Base-by-base conservation (phyloP, 345 rosid genomes). In the Tarenaya hassleriana region DNA sequence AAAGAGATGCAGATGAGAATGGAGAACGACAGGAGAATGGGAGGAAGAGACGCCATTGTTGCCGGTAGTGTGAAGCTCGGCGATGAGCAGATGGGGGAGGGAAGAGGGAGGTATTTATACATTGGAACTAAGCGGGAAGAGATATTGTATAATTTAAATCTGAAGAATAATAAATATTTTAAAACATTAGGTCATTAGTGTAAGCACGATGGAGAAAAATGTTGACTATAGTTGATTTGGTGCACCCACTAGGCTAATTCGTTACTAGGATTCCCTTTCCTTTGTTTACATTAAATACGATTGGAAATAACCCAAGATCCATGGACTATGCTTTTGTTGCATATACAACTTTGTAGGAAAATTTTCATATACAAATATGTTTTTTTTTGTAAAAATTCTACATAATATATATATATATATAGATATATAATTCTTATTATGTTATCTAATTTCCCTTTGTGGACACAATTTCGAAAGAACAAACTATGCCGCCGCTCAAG, bases 201-300 rank as follows among this genome's bases (percentile, higher is more conserved):
- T n/a, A n/a, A n/a, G n/a, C n/a, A n/a, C n/a, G n/a, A n/a, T n/a
- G n/a, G n/a, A n/a, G n/a, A n/a, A 58, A 45, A 37, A 27, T 31
- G 19, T 58, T 35, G n/a, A n/a, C n/a, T n/a, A 51, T 47, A 66
- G 70, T 66, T 66, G 70, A 66, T 53, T 60, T 49, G 70, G 70
- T 66, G 33, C 61, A 66, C 66, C 70, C 61, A 66, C 70, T 66
- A 8, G 61, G 52, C 70, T 59, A 7, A 40, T 52, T 66, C 34
- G 16, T 39, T 59, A 53, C 61, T 59, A 53, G 43, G 70, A 66
- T 52, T 20, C 44, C 38, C 55, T 39, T 8, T 46, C 31, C 11
- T 9, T 3, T 35, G 7, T 51, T 51, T 32, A 24, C 29, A 24
- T 24, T 2, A 24, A 24, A n/a, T n/a, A n/a, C n/a, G n/a, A n/a